These are phyloP conservation scores for Leccinum variicolor DNA, from an alignment of 768 basidiomycete genomes.

Conservation along the genomic window DNA sequence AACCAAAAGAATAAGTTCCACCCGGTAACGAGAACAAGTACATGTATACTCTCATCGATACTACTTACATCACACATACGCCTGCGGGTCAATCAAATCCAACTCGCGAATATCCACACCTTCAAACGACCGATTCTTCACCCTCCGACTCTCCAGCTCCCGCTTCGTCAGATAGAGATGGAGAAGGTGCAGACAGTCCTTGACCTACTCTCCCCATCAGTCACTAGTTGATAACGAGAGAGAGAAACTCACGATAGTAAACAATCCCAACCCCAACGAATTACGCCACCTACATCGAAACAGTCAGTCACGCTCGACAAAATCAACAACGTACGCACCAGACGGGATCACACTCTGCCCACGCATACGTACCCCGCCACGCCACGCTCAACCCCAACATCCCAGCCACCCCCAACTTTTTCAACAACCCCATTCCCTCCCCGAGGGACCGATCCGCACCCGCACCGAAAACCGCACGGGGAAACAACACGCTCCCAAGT, in stretches of 20 bases:
- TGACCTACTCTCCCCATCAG: slow-evolving; percentile 40
- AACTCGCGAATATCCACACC: slow-evolving; percentile 66
- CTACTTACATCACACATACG: slow-evolving; percentile 6
- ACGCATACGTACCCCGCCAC: slow-evolving; percentile 56
- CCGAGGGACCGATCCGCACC: slow-evolving; percentile 4
- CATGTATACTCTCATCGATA: no score
- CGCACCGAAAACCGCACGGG: slow-evolving; percentile 19
- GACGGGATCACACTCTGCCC: slow-evolving; percentile 69
- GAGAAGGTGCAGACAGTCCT: slow-evolving; percentile 63
- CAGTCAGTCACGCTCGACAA: background rate
- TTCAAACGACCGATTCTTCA: slow-evolving; percentile 69
- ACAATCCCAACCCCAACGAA: slow-evolving; percentile 62
- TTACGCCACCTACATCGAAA: slow-evolving; percentile 58
- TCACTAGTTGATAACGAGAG: background rate
- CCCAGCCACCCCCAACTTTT: slow-evolving; percentile 26
- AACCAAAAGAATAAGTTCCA: background rate
- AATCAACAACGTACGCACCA: slow-evolving; percentile 42
- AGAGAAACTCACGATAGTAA: slow-evolving; percentile 50
- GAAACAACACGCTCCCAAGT: slow-evolving; percentile 1
- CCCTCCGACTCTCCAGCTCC: slow-evolving; percentile 63
- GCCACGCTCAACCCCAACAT: slow-evolving; percentile 44
- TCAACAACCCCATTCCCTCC: slow-evolving; percentile 18
- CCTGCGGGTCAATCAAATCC: slow-evolving; percentile 52
- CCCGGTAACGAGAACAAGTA: background rate
- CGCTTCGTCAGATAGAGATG: slow-evolving; percentile 70